Evolutionary conservation across 2,329 filamentous ascomycete genomes (phyloP).

Genomic region (Ceratocystis harringtonii): DNA sequence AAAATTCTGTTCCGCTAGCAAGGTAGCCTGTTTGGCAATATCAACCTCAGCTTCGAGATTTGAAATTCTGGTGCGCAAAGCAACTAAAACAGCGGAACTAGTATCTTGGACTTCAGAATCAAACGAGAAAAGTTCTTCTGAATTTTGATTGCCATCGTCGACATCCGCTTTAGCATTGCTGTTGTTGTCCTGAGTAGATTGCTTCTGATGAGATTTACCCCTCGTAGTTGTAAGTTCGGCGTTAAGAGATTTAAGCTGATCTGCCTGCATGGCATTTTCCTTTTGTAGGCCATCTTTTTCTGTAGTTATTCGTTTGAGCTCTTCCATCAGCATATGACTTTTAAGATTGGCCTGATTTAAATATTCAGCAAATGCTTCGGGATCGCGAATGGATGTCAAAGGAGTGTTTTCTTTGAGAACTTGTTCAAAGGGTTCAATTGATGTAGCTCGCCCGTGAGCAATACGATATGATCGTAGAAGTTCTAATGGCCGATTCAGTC

Average conservation of each 20-base stretch:
- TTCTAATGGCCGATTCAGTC: conserved; percentile 35
- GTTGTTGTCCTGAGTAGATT: conserved; percentile 14
- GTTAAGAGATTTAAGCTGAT: conserved; percentile 28
- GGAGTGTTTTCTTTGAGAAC: conserved; percentile 85
- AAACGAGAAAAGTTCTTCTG: conserved; percentile 69
- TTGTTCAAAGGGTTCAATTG: conserved; percentile 87
- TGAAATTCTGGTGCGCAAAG: conserved; percentile 53
- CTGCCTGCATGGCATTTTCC: conserved; percentile 40
- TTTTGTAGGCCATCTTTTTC: conserved; percentile 71
- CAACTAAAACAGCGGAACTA: conserved; percentile 52
- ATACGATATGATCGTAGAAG: conserved; percentile 81
- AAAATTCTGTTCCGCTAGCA: conserved; percentile 49
- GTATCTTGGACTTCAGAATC: conserved; percentile 75
- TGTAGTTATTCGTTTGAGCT: conserved; percentile 70
- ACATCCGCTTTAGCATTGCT: conserved; percentile 25
- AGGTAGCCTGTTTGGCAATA: conserved; percentile 53
- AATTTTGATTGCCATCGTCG: conserved; percentile 23
- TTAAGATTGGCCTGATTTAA: conserved; percentile 74
- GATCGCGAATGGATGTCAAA: conserved; percentile 73
- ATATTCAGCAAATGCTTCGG: conserved; percentile 73
- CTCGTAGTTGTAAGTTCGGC: conserved; percentile 33
- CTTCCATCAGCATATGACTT: conserved; percentile 84
- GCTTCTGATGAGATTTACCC: conserved; percentile 20
- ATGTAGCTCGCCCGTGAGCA: conserved; percentile 70
- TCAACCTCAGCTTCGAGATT: conserved; percentile 55